Evolutionary conservation across 139 green algal genomes (phyloP).

Genomic region (Haematococcus lacustris): DNA sequence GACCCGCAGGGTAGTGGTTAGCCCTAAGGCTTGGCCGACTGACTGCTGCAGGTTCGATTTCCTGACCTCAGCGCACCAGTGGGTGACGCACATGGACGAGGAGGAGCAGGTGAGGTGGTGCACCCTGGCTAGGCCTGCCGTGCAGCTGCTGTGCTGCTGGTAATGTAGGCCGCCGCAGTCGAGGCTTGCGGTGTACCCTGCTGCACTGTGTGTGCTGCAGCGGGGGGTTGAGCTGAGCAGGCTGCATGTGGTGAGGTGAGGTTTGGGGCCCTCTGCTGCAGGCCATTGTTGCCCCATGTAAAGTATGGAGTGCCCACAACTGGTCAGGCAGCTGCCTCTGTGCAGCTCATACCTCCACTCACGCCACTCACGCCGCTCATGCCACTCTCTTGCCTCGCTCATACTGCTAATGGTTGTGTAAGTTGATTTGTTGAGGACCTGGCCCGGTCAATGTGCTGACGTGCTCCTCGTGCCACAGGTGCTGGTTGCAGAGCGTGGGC

Average conservation of each 20-base stretch:
- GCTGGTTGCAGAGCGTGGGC: constrained; percentile 88
- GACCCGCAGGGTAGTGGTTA: neutral
- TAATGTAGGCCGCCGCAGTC: neutral
- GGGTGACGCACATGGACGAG: constrained; percentile 71
- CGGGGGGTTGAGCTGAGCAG: neutral
- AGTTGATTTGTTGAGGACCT: neutral
- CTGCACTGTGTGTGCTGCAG: neutral
- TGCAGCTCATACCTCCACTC: neutral
- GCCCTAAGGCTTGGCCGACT: too few species aligned
- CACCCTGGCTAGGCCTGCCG: too few species aligned
- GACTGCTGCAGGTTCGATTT: constrained; percentile 28
- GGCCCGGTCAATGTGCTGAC: neutral
- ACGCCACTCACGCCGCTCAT: neutral
- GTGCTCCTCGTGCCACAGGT: constrained; percentile 40
- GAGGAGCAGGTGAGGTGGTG: constrained; percentile 40
- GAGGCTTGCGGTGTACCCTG: neutral
- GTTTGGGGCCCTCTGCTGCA: neutral
- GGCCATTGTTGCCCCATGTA: neutral
- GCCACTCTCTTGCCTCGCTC: neutral
- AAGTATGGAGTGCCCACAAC: neutral
- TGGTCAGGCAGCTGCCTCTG: too few species aligned
- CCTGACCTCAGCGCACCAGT: constrained; percentile 50
- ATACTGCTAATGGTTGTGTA: neutral
- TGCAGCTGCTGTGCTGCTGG: too few species aligned
- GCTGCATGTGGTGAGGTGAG: neutral